Evolutionary conservation across 2,329 filamentous ascomycete species (phyloP).

Genomic region (Aurifilum marmelostoma): DNA sequence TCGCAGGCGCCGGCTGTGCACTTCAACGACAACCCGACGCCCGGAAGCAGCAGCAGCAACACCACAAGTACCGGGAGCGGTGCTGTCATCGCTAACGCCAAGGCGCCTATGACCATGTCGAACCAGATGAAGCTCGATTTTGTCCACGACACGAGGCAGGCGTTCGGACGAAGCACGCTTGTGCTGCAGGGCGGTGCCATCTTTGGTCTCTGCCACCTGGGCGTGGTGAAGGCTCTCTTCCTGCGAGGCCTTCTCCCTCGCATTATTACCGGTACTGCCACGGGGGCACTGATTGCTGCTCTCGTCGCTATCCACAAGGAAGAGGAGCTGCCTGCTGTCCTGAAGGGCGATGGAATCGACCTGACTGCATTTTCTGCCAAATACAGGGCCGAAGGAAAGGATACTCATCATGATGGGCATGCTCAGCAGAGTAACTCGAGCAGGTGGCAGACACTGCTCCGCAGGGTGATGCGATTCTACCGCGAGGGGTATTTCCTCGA

Average conservation of each 20-base stretch:
- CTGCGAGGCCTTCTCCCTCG: conserved; percentile 79
- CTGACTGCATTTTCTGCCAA: conserved; percentile 71
- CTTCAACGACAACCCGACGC: conserved; percentile 26
- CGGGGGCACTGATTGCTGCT: conserved; percentile 86
- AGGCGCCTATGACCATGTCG: conserved; percentile 32
- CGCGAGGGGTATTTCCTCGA: conserved; percentile 84
- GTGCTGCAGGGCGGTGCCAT: conserved; percentile 90
- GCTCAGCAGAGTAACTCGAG: conserved; percentile 45
- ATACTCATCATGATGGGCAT: conserved; percentile 20
- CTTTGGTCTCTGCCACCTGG: conserved; percentile 87
- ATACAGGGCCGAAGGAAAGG: conserved; percentile 34
- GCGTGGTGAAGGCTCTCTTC: conserved; percentile 86
- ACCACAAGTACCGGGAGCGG: conserved; percentile 17
- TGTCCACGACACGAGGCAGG: conserved; percentile 83
- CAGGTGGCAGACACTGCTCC: conserved; percentile 62
- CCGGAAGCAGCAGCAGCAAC: conserved; percentile 16
- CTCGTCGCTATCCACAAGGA: conserved; percentile 86
- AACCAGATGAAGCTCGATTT: conserved; percentile 71
- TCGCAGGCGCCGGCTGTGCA: conserved; percentile 23
- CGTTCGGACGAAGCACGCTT: conserved; percentile 83
- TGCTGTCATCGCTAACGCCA: conserved; percentile 10
- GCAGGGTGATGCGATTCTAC: conserved; percentile 70
- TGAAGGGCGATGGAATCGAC: conserved; percentile 81
- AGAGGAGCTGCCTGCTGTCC: conserved; percentile 76
- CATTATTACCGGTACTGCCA: conserved; percentile 90